Percentiles rank a stretch among this genome's conserved stretches.
These are phyloP conservation scores for Pseudopyrenochaeta lycopersici DNA, from an alignment of 2,329 filamentous ascomycete species.

Conservation along the genomic window DNA sequence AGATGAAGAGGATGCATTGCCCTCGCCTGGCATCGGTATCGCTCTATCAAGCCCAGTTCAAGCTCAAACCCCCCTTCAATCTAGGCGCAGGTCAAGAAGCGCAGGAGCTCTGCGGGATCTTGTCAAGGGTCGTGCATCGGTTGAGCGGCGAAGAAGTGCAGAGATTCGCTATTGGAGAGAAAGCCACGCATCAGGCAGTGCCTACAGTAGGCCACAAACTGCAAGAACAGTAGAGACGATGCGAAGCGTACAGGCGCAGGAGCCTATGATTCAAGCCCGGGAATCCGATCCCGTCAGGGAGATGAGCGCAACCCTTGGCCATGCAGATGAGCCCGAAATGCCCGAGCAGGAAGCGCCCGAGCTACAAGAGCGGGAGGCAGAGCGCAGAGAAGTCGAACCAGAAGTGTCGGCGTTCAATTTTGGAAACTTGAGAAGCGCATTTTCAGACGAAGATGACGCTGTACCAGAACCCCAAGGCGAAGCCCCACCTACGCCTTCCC, in stretches of 20 bases:
- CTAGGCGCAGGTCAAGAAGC: constrained; percentile 49
- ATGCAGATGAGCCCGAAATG: constrained; percentile 24
- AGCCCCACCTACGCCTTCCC: constrained; percentile 18
- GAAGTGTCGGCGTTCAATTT: constrained; percentile 49
- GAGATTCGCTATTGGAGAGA: constrained; percentile 49
- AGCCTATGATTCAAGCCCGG: constrained; percentile 25
- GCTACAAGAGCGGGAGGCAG: constrained; percentile 3
- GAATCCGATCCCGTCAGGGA: constrained; percentile 28
- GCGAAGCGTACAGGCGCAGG: constrained; percentile 32
- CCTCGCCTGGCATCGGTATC: constrained; percentile 46
- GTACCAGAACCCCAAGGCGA: constrained; percentile 12
- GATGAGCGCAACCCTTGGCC: constrained; percentile 35
- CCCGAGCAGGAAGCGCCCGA: constrained; percentile 3
- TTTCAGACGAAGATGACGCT: constrained; percentile 27
- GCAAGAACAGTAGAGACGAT: constrained; percentile 44
- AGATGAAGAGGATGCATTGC: constrained; percentile 32
- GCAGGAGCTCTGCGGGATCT: constrained; percentile 48
- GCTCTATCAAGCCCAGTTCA: constrained; percentile 44
- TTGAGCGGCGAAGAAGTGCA: constrained; percentile 40
- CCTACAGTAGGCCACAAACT: constrained; percentile 47
- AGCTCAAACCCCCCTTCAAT: constrained; percentile 22
- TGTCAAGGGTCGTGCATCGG: constrained; percentile 32
- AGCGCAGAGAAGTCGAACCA: constrained; percentile 11
- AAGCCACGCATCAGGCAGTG: constrained; percentile 43
- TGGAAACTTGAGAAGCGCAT: constrained; percentile 39